These are phyloP conservation scores for Pseudomicrostroma phylloplanum DNA, from an alignment of 1,284 basidiomycete species.

Conservation along the genomic window DNA sequence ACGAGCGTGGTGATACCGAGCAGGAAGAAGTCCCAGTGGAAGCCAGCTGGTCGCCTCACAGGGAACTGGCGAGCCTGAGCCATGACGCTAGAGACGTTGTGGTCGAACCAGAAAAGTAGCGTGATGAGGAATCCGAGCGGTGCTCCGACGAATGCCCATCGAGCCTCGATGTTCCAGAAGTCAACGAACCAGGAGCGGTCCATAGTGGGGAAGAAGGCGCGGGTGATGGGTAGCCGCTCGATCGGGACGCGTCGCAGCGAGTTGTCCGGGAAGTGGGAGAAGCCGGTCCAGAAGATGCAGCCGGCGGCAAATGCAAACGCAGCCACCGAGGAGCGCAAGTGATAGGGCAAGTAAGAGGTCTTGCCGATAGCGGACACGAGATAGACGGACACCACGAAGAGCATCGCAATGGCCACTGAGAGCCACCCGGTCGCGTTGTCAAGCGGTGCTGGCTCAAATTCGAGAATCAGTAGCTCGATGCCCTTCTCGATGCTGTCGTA, in stretches of 20 bases:
- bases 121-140: constrained; percentile 57
- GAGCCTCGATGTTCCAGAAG: constrained; percentile 83
- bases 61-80: constrained; percentile 88
- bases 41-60: constrained; percentile 81
- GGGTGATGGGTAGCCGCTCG: constrained; percentile 48
- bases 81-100: constrained; percentile 71
- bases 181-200: constrained; percentile 75
- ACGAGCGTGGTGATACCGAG: constrained; percentile 88
- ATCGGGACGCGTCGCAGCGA: constrained; percentile 37
- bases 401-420: constrained; percentile 53
- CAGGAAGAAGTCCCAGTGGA: constrained; percentile 69
- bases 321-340: constrained; percentile 47
- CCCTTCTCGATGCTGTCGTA: constrained; percentile 52
- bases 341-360: constrained; percentile 49
- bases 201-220: constrained; percentile 58
- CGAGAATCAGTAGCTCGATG: constrained; percentile 52
- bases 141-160: constrained; percentile 78
- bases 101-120: constrained; percentile 53
- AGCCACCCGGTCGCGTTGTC: constrained; percentile 53
- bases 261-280: constrained; percentile 50
- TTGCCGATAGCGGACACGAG: constrained; percentile 34
- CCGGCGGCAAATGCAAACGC: constrained; percentile 52
- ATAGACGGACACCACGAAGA: constrained; percentile 53
- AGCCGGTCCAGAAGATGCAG: constrained; percentile 53
- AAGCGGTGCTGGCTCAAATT: constrained; percentile 43